phyloP scores from a whole-genome alignment of 805 yeast species.

The Candida khao-thaluensis region DNA sequence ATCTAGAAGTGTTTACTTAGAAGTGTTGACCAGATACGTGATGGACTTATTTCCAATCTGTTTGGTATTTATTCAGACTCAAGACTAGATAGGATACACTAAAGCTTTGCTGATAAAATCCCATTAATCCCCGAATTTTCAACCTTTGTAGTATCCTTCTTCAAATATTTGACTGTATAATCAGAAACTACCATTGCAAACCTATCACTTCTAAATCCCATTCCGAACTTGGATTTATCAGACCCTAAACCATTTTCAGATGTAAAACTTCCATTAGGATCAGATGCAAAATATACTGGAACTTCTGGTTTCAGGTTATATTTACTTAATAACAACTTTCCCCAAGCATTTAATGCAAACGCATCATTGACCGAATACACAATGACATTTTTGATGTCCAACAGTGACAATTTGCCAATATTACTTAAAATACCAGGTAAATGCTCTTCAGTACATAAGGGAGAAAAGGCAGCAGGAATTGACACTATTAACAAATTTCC shows the following conservation, averaged over 20 bases:
- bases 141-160: constrained; percentile 27
- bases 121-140: constrained; percentile 37
- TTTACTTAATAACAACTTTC: constrained; percentile 35
- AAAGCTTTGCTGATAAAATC: constrained; percentile 36
- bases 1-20: too few relatives aligned
- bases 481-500: constrained; percentile 33
- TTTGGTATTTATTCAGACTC: too few relatives aligned
- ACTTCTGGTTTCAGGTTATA: constrained; percentile 19
- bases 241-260: constrained; percentile 26
- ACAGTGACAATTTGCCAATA: constrained; percentile 27
- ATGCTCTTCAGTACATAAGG: constrained; percentile 46
- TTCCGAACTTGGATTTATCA: constrained; percentile 36
- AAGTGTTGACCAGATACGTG: too few relatives aligned
- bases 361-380: constrained; percentile 44
- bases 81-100: too few relatives aligned
- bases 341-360: constrained; percentile 45
- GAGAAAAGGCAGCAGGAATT: constrained; percentile 46
- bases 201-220: constrained; percentile 40
- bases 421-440: constrained; percentile 37
- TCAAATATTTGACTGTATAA: constrained; percentile 29
- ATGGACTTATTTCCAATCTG: too few relatives aligned
- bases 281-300: constrained; percentile 39
- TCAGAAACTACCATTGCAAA: constrained; percentile 37
- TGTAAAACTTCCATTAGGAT: constrained; percentile 38
- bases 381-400: constrained; percentile 32